These are phyloP conservation scores for Coemansia sp. DNA, from an alignment of 192 early-diverging fungal species.

Conservation along the genomic window DNA sequence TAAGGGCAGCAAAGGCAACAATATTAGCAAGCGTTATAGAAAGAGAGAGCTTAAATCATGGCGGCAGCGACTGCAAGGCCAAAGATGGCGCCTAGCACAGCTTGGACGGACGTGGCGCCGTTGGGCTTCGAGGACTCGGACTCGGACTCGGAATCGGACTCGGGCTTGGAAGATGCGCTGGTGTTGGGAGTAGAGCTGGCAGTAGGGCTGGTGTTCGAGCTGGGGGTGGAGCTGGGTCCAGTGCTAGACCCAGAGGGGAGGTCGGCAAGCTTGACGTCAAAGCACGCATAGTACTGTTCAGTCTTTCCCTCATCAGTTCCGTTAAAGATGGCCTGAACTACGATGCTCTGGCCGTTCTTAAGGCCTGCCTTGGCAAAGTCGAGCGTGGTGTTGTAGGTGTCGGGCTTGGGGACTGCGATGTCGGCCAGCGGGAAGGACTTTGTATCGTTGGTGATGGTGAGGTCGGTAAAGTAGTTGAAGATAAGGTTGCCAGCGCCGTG, in stretches of 20 bases:
- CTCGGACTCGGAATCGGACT: slow-evolving; percentile 1
- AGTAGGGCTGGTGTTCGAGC: neutral
- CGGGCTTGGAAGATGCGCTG: neutral
- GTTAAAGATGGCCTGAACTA: slow-evolving; percentile 51
- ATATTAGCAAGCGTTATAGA: neutral
- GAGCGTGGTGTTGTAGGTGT: slow-evolving; percentile 26
- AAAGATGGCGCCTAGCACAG: slow-evolving; percentile 21
- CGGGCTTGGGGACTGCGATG: slow-evolving; percentile 21
- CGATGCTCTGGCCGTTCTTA: slow-evolving; percentile 40
- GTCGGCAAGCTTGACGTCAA: slow-evolving; percentile 43
- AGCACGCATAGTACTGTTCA: slow-evolving; percentile 43
- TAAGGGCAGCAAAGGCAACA: neutral
- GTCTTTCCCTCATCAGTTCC: slow-evolving; percentile 30
- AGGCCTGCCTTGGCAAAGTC: slow-evolving; percentile 37
- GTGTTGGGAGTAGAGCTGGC: neutral
- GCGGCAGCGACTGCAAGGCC: slow-evolving; percentile 23
- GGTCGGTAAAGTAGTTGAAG: slow-evolving; percentile 50
- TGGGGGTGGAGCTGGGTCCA: slow-evolving; percentile 2
- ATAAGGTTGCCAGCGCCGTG: slow-evolving; percentile 44
- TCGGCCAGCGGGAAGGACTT: slow-evolving; percentile 12
- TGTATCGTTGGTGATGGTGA: slow-evolving; percentile 31
- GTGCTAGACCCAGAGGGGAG: neutral
- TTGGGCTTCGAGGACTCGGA: slow-evolving; percentile 2
- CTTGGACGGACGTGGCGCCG: slow-evolving; percentile 12
- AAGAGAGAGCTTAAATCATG: slow-evolving; percentile 8